These are phyloP conservation scores for Cinnamomum chago DNA, from an alignment of 164 flowering plant genomes.

Conservation along the genomic window DNA sequence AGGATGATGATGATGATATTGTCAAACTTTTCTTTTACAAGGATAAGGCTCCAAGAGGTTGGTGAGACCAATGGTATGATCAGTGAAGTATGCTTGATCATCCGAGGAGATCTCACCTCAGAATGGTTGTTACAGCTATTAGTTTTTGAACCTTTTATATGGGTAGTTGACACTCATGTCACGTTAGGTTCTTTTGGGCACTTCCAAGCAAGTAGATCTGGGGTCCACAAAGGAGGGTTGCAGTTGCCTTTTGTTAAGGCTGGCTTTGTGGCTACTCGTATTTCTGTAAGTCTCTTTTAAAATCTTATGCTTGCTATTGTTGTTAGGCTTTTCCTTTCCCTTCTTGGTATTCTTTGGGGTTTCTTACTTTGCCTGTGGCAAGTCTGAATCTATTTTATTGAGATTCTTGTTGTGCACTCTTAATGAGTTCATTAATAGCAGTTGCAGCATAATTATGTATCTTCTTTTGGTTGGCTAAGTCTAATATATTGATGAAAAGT, in stretches of 20 bases:
- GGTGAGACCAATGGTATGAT: not conserved
- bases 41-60: not conserved
- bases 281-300: conserved; percentile 56
- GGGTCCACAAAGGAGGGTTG: conserved; percentile 92
- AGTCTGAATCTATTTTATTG: too few species aligned
- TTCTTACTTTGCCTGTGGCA: too few species aligned
- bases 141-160: not conserved
- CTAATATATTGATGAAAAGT: too few species aligned
- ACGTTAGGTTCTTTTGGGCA: conserved; percentile 94
- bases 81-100: not conserved
- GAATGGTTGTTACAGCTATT: not conserved
- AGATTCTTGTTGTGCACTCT: too few species aligned
- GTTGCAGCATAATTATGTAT: too few species aligned
- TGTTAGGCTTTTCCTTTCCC: not conserved
- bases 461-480: too few species aligned
- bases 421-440: too few species aligned
- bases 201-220: conserved; percentile 95
- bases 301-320: not conserved
- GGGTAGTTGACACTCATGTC: not conserved
- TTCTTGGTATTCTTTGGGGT: too few species aligned
- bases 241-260: conserved; percentile 73
- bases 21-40: not conserved
- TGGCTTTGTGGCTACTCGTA: conserved; percentile 99
- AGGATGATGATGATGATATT: not conserved
- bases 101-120: not conserved